Evolutionary conservation across 805 yeast species (phyloP).

Genomic region (Yamadazyma paraphyllophila): DNA sequence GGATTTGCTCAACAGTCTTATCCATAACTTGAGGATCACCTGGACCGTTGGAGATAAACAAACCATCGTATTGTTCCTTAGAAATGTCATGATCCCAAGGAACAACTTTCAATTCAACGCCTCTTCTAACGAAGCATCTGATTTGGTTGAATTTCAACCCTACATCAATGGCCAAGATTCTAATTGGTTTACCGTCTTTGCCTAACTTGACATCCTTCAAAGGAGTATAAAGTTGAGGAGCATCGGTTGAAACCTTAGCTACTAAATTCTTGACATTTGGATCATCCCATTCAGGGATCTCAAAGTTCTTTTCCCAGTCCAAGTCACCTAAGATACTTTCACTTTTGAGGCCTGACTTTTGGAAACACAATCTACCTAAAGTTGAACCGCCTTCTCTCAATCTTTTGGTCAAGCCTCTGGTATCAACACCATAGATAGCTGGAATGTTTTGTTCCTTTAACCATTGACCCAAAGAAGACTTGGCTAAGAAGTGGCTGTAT

Average conservation of each 20-base stretch:
- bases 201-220: slow-evolving; percentile 49
- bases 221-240: slow-evolving; percentile 78
- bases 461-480: slow-evolving; percentile 91
- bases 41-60: slow-evolving; percentile 96
- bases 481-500: slow-evolving; percentile 90
- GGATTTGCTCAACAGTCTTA: slow-evolving; percentile 60
- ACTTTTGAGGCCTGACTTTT: slow-evolving; percentile 35
- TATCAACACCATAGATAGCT: slow-evolving; percentile 96
- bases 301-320: slow-evolving; percentile 63
- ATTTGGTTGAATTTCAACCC: slow-evolving; percentile 98
- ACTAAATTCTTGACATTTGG: slow-evolving; percentile 92
- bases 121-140: slow-evolving; percentile 93
- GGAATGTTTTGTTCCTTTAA: slow-evolving; percentile 88
- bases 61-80: slow-evolving; percentile 84
- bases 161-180: slow-evolving; percentile 89
- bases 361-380: slow-evolving; percentile 80
- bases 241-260: slow-evolving; percentile 78
- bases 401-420: slow-evolving; percentile 90
- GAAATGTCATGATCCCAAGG: slow-evolving; percentile 93
- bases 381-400: slow-evolving; percentile 92
- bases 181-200: slow-evolving; percentile 72
- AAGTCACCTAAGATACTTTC: slow-evolving; percentile 27
- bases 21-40: slow-evolving; percentile 95
- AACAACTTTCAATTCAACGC: slow-evolving; percentile 92
- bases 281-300: slow-evolving; percentile 85